Percentiles rank a stretch among this genome's conserved stretches.
Conservation (phyloP, 1,284 basidiomycete species). For the Ganoderma boninense region DNA sequence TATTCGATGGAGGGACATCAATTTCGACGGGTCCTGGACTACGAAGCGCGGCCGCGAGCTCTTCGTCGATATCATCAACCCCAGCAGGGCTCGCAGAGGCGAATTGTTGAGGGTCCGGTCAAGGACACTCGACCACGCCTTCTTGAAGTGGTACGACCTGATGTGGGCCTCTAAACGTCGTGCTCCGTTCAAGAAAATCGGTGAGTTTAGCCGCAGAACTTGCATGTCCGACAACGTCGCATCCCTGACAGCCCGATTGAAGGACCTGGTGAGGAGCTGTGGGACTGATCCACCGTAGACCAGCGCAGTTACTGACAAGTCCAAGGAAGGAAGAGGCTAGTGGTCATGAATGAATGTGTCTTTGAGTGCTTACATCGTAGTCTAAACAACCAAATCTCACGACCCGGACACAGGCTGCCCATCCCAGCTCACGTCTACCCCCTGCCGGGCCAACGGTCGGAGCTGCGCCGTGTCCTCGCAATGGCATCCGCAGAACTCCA, state of each 20-base stretch:
- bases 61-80: neutral
- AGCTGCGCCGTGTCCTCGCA: slow-evolving; percentile 2
- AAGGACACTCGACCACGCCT: neutral
- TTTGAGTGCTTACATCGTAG: neutral
- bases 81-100: neutral
- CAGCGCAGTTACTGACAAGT: neutral
- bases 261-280: neutral
- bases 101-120: neutral
- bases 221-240: neutral
- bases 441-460: neutral
- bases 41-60: slow-evolving; percentile 5
- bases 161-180: neutral
- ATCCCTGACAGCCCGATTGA: neutral
- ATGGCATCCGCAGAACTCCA: slow-evolving; percentile 12
- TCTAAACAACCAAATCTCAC: too few species aligned
- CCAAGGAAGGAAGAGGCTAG: neutral
- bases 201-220: neutral
- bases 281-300: neutral
- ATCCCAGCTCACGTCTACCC: slow-evolving; percentile 4
- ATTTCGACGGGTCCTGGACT: neutral
- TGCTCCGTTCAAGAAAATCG: neutral
- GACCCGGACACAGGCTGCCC: slow-evolving; percentile 2
- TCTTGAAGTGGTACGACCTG: neutral
- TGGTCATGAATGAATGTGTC: neutral
- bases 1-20: neutral